Evolutionary conservation across 2,329 filamentous ascomycete species (phyloP).

Genomic region (Colletotrichum kahawae): DNA sequence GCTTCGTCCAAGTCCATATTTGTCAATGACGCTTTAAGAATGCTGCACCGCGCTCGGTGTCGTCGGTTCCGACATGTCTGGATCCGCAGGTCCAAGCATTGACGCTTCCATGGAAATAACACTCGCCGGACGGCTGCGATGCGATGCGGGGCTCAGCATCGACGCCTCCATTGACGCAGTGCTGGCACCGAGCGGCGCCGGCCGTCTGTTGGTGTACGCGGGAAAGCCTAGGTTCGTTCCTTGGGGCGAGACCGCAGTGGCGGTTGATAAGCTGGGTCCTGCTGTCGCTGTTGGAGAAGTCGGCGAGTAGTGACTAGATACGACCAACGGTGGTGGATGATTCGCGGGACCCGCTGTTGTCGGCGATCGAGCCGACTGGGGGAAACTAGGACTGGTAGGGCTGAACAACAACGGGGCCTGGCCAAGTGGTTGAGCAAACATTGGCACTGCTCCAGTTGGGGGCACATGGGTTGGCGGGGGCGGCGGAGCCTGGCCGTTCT

Average conservation of each 20-base stretch:
- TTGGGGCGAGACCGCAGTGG: slow-evolving; percentile 17
- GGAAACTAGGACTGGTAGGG: slow-evolving; percentile 8
- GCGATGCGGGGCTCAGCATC: slow-evolving; percentile 14
- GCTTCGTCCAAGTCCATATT: not conserved
- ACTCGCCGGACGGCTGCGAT: slow-evolving; percentile 11
- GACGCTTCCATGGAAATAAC: slow-evolving; percentile 20
- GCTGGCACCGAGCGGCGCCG: slow-evolving; percentile 17
- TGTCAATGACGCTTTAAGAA: not conserved
- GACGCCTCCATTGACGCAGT: slow-evolving; percentile 22
- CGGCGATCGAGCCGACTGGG: slow-evolving; percentile 8
- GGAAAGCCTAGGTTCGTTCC: slow-evolving; percentile 19
- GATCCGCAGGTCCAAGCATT: slow-evolving; percentile 9
- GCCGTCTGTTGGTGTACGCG: slow-evolving; percentile 10
- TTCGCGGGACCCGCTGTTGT: not conserved
- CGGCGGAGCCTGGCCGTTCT: slow-evolving; percentile 4
- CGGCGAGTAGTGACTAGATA: slow-evolving; percentile 14
- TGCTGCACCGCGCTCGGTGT: slow-evolving; percentile 6
- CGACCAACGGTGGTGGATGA: slow-evolving; percentile 14
- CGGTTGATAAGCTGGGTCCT: slow-evolving; percentile 1
- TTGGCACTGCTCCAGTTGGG: not conserved
- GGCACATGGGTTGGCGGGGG: slow-evolving; percentile 13
- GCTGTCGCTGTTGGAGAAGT: not conserved
- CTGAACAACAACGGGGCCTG: slow-evolving; percentile 16
- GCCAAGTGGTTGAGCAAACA: slow-evolving; percentile 17
- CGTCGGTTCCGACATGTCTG: not conserved